These are phyloP conservation scores for Ambrosiella cleistominuta DNA, from an alignment of 2,329 filamentous ascomycete genomes.

Conservation along the genomic window DNA sequence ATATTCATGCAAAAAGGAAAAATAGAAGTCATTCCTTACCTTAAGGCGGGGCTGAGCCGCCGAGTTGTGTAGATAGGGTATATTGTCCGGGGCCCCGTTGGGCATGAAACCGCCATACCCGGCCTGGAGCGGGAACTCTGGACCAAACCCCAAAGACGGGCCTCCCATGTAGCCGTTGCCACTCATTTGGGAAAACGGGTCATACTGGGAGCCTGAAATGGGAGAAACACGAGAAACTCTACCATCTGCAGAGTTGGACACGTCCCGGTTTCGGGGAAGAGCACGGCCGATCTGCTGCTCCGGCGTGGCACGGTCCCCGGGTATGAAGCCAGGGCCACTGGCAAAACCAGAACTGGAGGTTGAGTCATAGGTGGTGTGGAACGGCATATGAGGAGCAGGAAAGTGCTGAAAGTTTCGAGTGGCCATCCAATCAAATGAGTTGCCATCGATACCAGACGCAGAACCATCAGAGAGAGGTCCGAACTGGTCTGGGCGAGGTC, in stretches of 20 bases:
- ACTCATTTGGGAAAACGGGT: not conserved
- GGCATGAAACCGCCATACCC: not conserved
- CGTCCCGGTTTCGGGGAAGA: not conserved
- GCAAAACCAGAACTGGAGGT: not conserved
- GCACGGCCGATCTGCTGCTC: not conserved
- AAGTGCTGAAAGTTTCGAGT: not conserved
- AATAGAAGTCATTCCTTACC: not conserved
- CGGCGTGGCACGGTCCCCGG: not conserved
- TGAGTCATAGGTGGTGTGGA: not conserved
- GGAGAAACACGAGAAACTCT: not conserved
- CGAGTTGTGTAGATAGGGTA: not conserved
- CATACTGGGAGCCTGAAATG: not conserved
- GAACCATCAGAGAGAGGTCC: not conserved
- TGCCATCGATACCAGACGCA: not conserved
- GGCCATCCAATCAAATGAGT: not conserved
- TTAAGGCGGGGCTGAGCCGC: slow-evolving; percentile 2
- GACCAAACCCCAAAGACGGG: not conserved
- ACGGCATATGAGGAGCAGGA: not conserved
- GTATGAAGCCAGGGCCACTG: not conserved
- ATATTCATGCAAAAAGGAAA: not conserved
- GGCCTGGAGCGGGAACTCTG: not conserved
- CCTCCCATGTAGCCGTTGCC: not conserved
- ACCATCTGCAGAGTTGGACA: not conserved
- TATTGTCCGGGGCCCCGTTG: not conserved
- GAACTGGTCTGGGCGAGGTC: not conserved